Percentiles rank a stretch among this genome's conserved stretches.
phyloP scores from a whole-genome alignment of 257 asterid species.

The Solanum commersonii region DNA sequence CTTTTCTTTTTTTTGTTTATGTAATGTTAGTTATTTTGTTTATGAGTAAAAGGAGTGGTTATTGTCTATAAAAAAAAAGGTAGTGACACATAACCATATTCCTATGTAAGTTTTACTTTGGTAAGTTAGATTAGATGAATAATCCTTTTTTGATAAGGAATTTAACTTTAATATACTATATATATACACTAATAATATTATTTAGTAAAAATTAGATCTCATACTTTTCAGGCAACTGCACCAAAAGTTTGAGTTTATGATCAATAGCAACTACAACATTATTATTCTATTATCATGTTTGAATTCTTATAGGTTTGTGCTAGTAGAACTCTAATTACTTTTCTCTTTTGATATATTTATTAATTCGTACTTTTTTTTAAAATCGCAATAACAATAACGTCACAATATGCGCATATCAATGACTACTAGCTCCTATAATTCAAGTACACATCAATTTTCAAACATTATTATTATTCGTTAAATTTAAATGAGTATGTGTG shows the following conservation, averaged over 20 bases:
- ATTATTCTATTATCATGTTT: not conserved
- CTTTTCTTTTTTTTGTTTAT: not conserved
- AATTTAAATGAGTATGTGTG: not conserved
- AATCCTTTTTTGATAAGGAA: not conserved
- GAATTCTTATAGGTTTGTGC: not conserved
- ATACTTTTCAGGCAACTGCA: not conserved
- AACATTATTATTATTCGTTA: not conserved
- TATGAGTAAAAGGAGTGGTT: not conserved
- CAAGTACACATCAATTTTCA: not conserved
- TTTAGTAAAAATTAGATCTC: not conserved
- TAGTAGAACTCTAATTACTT: not conserved
- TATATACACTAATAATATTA: not conserved
- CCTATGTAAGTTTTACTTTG: not conserved
- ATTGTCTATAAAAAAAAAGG: not conserved
- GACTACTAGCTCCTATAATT: not conserved
- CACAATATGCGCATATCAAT: not conserved
- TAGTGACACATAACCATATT: not conserved
- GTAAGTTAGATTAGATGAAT: not conserved
- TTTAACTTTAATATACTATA: not conserved
- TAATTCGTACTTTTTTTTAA: no score
- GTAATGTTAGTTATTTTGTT: not conserved
- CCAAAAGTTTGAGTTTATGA: not conserved
- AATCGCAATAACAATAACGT: fast-evolving
- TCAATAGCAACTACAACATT: not conserved
- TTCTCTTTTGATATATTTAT: not conserved